Evolutionary conservation across 2,329 filamentous ascomycete genomes (phyloP).

Genomic region (Trichoderma lentiforme): DNA sequence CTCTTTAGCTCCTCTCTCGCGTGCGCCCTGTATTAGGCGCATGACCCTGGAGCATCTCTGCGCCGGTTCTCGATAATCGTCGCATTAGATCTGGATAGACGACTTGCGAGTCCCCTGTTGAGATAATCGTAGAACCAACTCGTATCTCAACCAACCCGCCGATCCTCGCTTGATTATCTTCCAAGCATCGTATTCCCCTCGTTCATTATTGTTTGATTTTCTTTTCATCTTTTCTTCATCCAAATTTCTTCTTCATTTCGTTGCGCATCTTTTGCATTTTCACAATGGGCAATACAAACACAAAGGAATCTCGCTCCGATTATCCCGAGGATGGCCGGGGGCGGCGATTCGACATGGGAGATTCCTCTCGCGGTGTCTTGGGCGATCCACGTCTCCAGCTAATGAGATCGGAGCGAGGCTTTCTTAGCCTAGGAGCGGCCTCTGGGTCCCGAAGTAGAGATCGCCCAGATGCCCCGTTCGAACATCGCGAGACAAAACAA

Average conservation of each 20-base stretch:
- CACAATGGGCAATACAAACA: slow-evolving; percentile 40
- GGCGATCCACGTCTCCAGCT: slow-evolving; percentile 24
- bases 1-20: slow-evolving; percentile 1
- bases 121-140: neutral
- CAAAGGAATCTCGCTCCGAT: slow-evolving; percentile 38
- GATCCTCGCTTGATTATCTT: neutral
- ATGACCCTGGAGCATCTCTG: neutral
- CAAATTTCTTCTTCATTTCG: neutral
- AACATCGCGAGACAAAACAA: slow-evolving; percentile 81
- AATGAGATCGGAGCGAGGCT: slow-evolving; percentile 42
- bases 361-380: slow-evolving; percentile 23
- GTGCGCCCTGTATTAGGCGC: neutral
- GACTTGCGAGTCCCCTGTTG: neutral
- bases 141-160: neutral
- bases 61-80: neutral
- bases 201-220: neutral
- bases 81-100: neutral
- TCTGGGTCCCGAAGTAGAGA: slow-evolving; percentile 38
- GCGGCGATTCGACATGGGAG: slow-evolving; percentile 21
- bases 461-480: slow-evolving; percentile 45
- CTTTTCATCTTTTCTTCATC: neutral
- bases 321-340: slow-evolving; percentile 27
- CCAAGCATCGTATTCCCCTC: neutral
- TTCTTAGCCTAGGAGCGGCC: slow-evolving; percentile 45
- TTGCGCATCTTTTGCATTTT: neutral